Percentiles rank a stretch among this genome's conserved stretches.
Evolutionary conservation across 257 asterid genomes (phyloP).

Genomic region (Solanum gracilifrons): DNA sequence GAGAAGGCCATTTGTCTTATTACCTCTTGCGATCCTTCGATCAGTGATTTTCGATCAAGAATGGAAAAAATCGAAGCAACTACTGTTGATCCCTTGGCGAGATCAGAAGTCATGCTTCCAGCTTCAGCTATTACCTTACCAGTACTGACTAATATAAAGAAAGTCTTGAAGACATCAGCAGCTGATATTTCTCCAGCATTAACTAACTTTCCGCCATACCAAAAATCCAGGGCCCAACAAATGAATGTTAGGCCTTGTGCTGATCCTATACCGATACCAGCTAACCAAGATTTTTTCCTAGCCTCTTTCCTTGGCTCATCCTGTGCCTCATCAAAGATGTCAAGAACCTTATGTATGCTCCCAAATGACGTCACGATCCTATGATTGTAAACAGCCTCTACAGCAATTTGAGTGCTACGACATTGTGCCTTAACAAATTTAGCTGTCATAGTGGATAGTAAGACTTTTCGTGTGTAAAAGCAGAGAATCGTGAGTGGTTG

Average conservation of each 20-base stretch:
- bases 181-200: slow-evolving; percentile 58
- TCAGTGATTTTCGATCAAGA: slow-evolving; percentile 55
- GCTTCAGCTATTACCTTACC: slow-evolving; percentile 88
- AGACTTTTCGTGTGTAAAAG: slow-evolving; percentile 52
- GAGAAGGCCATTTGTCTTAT: slow-evolving; percentile 13
- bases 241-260: slow-evolving; percentile 84
- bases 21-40: slow-evolving; percentile 31
- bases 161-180: slow-evolving; percentile 69
- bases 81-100: slow-evolving; percentile 77
- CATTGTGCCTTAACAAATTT: slow-evolving; percentile 66
- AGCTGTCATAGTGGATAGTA: slow-evolving; percentile 49
- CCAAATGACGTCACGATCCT: slow-evolving; percentile 65
- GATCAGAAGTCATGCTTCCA: slow-evolving; percentile 93
- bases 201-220: slow-evolving; percentile 77
- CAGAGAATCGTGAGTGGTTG: slow-evolving; percentile 76
- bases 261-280: slow-evolving; percentile 81
- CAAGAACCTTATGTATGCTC: slow-evolving; percentile 44
- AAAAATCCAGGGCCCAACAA: slow-evolving; percentile 82
- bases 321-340: slow-evolving; percentile 60
- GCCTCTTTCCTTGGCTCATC: slow-evolving; percentile 79
- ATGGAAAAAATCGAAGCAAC: slow-evolving; percentile 57
- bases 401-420: slow-evolving; percentile 68
- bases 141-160: slow-evolving; percentile 67
- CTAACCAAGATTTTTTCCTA: slow-evolving; percentile 61
- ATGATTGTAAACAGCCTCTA: slow-evolving; percentile 71